Evolutionary conservation across 495 filamentous ascomycete species (phyloP).

Genomic region (Neurospora sp.): DNA sequence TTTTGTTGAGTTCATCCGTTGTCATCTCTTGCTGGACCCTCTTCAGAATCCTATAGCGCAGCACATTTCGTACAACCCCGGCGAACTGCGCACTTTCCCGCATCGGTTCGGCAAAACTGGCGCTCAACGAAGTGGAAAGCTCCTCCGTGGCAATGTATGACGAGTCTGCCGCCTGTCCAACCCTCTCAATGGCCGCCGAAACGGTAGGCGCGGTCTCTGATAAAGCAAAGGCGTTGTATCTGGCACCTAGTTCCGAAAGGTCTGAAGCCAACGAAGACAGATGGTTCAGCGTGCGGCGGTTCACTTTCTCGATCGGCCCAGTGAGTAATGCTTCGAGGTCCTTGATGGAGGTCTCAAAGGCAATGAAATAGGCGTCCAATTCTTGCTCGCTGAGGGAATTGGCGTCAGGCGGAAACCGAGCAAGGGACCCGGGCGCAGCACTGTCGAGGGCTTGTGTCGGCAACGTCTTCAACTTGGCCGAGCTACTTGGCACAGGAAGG

Average conservation of each 20-base stretch:
- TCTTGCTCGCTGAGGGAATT: conserved; percentile 75
- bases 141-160: conserved; percentile 96
- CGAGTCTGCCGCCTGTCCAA: conserved; percentile 89
- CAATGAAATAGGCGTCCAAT: conserved; percentile 88
- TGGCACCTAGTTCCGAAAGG: conserved; percentile 80
- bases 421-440: conserved; percentile 54
- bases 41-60: conserved; percentile 83
- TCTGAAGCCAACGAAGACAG: conserved; percentile 73
- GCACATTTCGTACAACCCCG: conserved; percentile 77
- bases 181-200: conserved; percentile 85
- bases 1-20: conserved; percentile 76
- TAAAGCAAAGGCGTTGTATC: conserved; percentile 94
- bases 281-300: conserved; percentile 78
- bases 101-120: conserved; percentile 93
- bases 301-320: conserved; percentile 92
- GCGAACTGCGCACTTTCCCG: conserved; percentile 95
- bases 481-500: conserved; percentile 74
- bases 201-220: conserved; percentile 82
- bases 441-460: conserved; percentile 29
- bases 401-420: conserved; percentile 73
- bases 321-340: conserved; percentile 79
- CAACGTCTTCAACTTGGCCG: conserved; percentile 68
- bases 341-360: conserved; percentile 77
- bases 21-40: conserved; percentile 97
- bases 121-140: conserved; percentile 68